Evolutionary conservation across 2,329 filamentous ascomycete genomes (phyloP).

Genomic region (Aaosphaeria arxii): DNA sequence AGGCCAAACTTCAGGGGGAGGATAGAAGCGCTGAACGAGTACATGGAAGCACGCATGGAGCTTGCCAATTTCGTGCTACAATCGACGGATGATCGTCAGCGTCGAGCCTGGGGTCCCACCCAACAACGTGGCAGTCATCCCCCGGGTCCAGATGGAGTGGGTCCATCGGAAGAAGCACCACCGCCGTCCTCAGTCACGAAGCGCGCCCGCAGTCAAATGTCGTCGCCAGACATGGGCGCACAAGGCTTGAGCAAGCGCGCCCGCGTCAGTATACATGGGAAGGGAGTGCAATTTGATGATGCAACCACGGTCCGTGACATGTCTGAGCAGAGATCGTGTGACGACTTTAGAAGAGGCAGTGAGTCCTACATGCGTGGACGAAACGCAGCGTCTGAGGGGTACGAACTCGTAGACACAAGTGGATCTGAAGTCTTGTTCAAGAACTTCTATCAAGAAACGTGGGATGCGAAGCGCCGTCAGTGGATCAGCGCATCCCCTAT

Average conservation of each 20-base stretch:
- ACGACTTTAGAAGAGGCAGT: conserved; percentile 9
- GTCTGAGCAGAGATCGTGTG: conserved; percentile 1
- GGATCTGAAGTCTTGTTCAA: conserved; percentile 14
- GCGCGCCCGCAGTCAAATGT: too few relatives aligned
- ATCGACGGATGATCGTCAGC: conserved; percentile 4
- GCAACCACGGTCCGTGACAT: conserved; percentile 5
- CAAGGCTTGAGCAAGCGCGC: neutral
- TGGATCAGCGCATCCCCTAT: neutral
- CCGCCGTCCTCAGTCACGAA: neutral
- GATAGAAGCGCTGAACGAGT: conserved; percentile 9
- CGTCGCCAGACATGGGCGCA: neutral
- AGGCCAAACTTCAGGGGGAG: conserved; percentile 10
- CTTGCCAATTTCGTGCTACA: conserved; percentile 24
- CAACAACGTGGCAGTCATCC: neutral
- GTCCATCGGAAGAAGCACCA: neutral
- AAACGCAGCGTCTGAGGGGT: conserved; percentile 20
- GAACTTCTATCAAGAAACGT: conserved; percentile 23
- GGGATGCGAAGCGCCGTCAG: conserved; percentile 13
- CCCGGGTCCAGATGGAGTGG: neutral
- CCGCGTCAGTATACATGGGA: neutral
- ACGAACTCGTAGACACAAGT: conserved; percentile 26
- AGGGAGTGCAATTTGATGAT: conserved; percentile 7
- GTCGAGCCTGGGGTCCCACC: conserved; percentile 3
- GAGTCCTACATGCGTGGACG: conserved; percentile 21
- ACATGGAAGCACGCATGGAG: conserved; percentile 12